Base-by-base conservation (phyloP, 2,329 filamentous ascomycete genomes). In the Dactylellina leptospora region DNA sequence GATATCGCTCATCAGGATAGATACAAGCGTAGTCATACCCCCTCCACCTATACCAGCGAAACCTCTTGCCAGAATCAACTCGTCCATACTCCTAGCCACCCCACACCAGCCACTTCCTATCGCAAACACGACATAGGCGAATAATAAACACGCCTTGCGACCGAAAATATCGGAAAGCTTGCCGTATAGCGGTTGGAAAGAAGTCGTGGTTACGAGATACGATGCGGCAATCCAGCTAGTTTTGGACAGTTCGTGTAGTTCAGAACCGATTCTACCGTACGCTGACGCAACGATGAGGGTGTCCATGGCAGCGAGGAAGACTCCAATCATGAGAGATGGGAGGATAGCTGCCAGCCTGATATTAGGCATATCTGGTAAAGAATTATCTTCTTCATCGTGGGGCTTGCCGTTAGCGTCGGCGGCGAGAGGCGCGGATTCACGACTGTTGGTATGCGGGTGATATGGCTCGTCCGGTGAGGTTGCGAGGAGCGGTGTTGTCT, bases 221-320 rank as follows among this genome's bases (percentile, higher is more conserved):
- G 82, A 79, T 23, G 86, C 87, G 25, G 89, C 89, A 68, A 92
- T 88, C 90, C 90, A 92, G 56, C 86, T 89, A 2, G 89, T 91
- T 74, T 85, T 86, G 77, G 89, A 91, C 56, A 93, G 82, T 1
- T 90, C 89, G 55, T 90, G 83, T 25, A 93, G 81, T 74, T 93
- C 90, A 63, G 85, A 90, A 9, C 90, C 90, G 76, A 93, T 93
- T 74, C 85, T 86, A 53, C 88, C 89, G 78, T 92, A 92, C n/a
- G 85, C 88, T n/a, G 87, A 87, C 51, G 93, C 86, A 25, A 71
- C 72, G 48, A 71, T 59, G 0, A 91, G 91, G 78, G 92, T 89
- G 77, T 93, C 90, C 54, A 88, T 84, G 2, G 90, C 88, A 18
- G 88, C 85, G 5, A 93, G 82, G 77, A 90, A 91, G 40, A 92